These are phyloP conservation scores for Termitomyces sp. DNA, from an alignment of 768 basidiomycete genomes.

Conservation along the genomic window DNA sequence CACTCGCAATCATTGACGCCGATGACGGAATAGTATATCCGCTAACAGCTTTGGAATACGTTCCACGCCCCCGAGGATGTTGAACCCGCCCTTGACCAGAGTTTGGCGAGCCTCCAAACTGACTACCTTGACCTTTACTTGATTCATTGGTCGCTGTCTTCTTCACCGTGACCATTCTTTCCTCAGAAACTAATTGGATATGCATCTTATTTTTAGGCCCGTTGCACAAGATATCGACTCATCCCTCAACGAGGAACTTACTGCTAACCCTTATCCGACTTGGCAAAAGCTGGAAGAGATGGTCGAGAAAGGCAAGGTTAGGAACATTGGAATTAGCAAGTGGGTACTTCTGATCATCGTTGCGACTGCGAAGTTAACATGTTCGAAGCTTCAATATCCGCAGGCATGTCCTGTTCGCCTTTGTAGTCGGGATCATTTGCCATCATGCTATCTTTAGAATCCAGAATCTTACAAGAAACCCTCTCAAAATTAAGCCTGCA, in stretches of 20 bases:
- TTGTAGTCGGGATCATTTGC: slow-evolving; percentile 8
- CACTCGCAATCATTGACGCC: no score
- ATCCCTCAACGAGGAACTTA: slow-evolving; percentile 42
- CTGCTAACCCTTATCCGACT: slow-evolving; percentile 70
- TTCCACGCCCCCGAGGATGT: slow-evolving; percentile 76
- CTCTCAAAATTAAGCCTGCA: slow-evolving; percentile 58
- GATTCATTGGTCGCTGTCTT: slow-evolving; percentile 62
- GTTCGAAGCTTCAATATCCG: slow-evolving; percentile 60
- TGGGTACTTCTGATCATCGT: slow-evolving; percentile 21
- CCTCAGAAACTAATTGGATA: not conserved
- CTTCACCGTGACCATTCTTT: not conserved
- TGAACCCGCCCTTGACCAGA: slow-evolving; percentile 61
- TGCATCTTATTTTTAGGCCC: slow-evolving; percentile 39
- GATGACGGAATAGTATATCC: no score
- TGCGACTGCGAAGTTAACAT: not conserved
- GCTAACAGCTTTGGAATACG: slow-evolving; percentile 66
- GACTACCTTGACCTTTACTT: slow-evolving; percentile 54
- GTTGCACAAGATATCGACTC: slow-evolving; percentile 61
- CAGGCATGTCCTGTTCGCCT: slow-evolving; percentile 25
- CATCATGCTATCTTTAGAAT: slow-evolving; percentile 30
- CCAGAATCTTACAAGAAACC: slow-evolving; percentile 59
- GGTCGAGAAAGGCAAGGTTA: slow-evolving; percentile 72
- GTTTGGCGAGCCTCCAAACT: slow-evolving; percentile 8
- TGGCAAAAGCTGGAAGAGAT: slow-evolving; percentile 81
- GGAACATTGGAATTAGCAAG: slow-evolving; percentile 87